These are phyloP conservation scores for Exophiala spinifera DNA, from an alignment of 2,329 filamentous ascomycete species.

Conservation along the genomic window DNA sequence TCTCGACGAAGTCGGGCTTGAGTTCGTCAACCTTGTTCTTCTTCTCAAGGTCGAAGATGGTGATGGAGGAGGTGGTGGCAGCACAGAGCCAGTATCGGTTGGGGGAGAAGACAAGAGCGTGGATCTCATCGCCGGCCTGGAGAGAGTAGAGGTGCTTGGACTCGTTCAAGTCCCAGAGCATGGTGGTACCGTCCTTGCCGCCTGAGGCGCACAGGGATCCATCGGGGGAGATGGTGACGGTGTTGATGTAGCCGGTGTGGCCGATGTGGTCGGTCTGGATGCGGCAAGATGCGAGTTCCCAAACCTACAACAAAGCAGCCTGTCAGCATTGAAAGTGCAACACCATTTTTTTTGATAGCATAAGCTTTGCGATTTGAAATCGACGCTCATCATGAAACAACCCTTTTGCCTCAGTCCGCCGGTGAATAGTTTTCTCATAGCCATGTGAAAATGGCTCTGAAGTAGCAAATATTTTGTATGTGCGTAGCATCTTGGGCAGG, in stretches of 20 bases:
- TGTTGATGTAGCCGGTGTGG: constrained; percentile 99
- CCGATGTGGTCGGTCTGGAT: constrained; percentile 99
- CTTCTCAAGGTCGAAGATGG: constrained; percentile 99
- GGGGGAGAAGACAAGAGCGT: constrained; percentile 99
- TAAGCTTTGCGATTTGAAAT: too few relatives aligned
- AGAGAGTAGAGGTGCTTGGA: constrained; percentile 99
- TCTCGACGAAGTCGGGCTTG: constrained; percentile 94
- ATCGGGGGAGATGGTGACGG: constrained; percentile 99
- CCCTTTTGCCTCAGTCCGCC: constrained; percentile 65
- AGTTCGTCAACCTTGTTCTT: constrained; percentile 86
- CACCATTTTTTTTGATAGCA: too few relatives aligned
- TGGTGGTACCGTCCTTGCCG: constrained; percentile 99
- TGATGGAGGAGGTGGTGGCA: constrained; percentile 94
- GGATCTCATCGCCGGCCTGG: constrained; percentile 99
- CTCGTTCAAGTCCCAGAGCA: constrained; percentile 99
- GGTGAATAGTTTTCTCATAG: constrained; percentile 98
- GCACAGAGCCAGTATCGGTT: constrained; percentile 99
- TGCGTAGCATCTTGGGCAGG: constrained; percentile 79
- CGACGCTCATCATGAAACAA: too few relatives aligned
- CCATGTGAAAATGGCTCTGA: constrained; percentile 93
- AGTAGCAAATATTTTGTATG: constrained; percentile 99
- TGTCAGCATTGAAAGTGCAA: constrained; percentile 29
- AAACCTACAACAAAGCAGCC: constrained; percentile 63
- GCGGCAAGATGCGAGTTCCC: constrained; percentile 99
- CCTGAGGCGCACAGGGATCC: constrained; percentile 98